These are phyloP conservation scores for Flaveria ramosissima DNA, from an alignment of 129 eudicot species.

Conservation along the genomic window DNA sequence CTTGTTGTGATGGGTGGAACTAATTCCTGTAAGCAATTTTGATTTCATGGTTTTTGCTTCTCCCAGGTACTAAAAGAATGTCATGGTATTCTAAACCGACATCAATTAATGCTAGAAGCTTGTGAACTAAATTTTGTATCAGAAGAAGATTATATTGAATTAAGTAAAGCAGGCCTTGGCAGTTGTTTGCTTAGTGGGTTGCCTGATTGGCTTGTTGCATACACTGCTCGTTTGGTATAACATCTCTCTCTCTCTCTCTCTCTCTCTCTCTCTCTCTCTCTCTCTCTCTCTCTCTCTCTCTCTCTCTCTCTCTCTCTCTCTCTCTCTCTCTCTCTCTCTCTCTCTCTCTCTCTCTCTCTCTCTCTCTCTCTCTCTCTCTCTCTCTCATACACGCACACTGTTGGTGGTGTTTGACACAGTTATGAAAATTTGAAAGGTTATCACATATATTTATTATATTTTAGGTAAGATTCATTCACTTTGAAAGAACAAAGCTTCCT, in stretches of 20 bases:
- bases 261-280: background rate
- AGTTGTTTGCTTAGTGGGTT: conserved; percentile 96
- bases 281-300: conserved; percentile 7
- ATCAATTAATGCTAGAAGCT: conserved; percentile 84
- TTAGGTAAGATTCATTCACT: conserved; percentile 89
- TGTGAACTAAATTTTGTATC: conserved; percentile 88
- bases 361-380: conserved; percentile 8
- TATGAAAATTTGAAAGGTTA: background rate
- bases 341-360: conserved; percentile 11
- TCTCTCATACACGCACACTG: conserved; percentile 3
- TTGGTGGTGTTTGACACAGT: background rate
- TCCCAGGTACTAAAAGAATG: conserved; percentile 76
- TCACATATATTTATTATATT: conserved; percentile 22
- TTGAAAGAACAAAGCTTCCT: conserved; percentile 90
- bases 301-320: conserved; percentile 10
- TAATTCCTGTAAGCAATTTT: background rate
- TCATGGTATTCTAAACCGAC: conserved; percentile 88
- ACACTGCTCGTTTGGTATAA: conserved; percentile 84
- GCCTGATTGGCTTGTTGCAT: conserved; percentile 96
- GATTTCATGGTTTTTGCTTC: conserved; percentile 6
- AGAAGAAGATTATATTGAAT: conserved; percentile 91
- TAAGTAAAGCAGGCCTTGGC: conserved; percentile 94
- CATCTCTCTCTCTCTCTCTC: conserved; percentile 5
- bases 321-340: conserved; percentile 9
- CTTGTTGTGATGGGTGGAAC: background rate